Percentiles rank a stretch among this genome's conserved stretches.
Evolutionary conservation across 2,329 filamentous ascomycete genomes (phyloP).

Genomic region (Claviceps purpurea): DNA sequence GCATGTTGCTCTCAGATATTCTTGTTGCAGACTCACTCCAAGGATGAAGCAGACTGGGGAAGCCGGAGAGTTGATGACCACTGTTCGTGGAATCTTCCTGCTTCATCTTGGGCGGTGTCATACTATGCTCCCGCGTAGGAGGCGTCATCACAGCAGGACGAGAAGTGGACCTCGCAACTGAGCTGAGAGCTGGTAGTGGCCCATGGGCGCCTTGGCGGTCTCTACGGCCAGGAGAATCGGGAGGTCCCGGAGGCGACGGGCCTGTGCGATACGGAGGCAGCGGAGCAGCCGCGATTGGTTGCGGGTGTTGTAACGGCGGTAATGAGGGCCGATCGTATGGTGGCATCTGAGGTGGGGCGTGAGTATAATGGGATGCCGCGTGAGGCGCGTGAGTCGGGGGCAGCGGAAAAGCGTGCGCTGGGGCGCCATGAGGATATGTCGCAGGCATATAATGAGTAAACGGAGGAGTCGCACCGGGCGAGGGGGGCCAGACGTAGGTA

Average conservation of each 20-base stretch:
- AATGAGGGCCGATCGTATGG: slow-evolving; percentile 23
- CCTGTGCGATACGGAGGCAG: slow-evolving; percentile 20
- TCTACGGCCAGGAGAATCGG: slow-evolving; percentile 31
- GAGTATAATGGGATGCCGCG: slow-evolving; percentile 15
- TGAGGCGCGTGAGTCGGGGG: slow-evolving; percentile 12
- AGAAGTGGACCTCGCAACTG: slow-evolving; percentile 11
- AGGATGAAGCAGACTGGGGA: slow-evolving; percentile 39
- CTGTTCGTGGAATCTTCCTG: slow-evolving; percentile 19
- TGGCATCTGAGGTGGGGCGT: slow-evolving; percentile 4
- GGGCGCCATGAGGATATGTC: slow-evolving; percentile 20
- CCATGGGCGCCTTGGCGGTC: slow-evolving; percentile 31
- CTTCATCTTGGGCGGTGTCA: slow-evolving; percentile 32
- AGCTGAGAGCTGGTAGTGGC: slow-evolving; percentile 28
- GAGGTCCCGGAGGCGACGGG: slow-evolving; percentile 20
- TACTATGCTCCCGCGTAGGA: slow-evolving; percentile 32
- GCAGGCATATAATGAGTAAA: slow-evolving; percentile 32
- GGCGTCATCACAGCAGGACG: slow-evolving; percentile 22
- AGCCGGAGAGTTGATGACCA: slow-evolving; percentile 26
- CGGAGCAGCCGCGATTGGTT: slow-evolving; percentile 11
- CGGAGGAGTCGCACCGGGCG: slow-evolving; percentile 40
- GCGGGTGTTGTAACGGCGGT: slow-evolving; percentile 22
- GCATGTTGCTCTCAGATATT: slow-evolving; percentile 27
- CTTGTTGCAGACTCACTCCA: slow-evolving; percentile 33
- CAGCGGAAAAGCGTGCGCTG: slow-evolving; percentile 14
- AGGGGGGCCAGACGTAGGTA: slow-evolving; percentile 41